phyloP scores from a whole-genome alignment of 2,329 filamentous ascomycete species.

The Beauveria australis region DNA sequence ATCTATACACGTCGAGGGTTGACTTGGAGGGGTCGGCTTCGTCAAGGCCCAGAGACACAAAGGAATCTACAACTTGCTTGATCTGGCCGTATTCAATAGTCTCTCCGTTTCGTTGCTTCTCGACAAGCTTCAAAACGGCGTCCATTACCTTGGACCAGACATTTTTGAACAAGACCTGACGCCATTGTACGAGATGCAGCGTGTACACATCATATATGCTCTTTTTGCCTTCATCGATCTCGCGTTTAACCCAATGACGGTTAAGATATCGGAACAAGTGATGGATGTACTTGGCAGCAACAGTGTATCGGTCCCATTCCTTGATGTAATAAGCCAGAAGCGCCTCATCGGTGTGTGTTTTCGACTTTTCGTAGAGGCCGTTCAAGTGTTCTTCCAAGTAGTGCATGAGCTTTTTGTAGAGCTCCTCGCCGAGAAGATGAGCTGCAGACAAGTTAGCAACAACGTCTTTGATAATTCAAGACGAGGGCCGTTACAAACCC shows the following conservation, averaged over 20 bases:
- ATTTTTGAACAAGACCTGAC: slow-evolving; percentile 76
- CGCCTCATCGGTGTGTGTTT: slow-evolving; percentile 79
- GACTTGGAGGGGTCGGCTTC: slow-evolving; percentile 89
- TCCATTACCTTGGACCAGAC: slow-evolving; percentile 89
- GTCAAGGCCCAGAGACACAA: slow-evolving; percentile 88
- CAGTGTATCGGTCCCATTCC: slow-evolving; percentile 94
- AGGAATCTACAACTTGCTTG: slow-evolving; percentile 93
- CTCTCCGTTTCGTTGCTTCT: slow-evolving; percentile 95
- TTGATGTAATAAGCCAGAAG: slow-evolving; percentile 88
- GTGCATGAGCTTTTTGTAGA: slow-evolving; percentile 83
- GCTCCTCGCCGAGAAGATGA: slow-evolving; percentile 88
- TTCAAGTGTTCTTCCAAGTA: slow-evolving; percentile 75
- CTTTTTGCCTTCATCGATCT: slow-evolving; percentile 98
- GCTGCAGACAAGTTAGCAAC: slow-evolving; percentile 40
- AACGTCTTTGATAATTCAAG: neutral
- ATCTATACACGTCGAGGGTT: slow-evolving; percentile 89
- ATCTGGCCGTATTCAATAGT: slow-evolving; percentile 97
- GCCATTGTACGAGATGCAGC: slow-evolving; percentile 91
- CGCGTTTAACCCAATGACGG: slow-evolving; percentile 96
- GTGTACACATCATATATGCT: slow-evolving; percentile 98
- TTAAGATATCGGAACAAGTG: slow-evolving; percentile 95
- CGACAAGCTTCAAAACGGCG: slow-evolving; percentile 86
- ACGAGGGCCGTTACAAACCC: slow-evolving; percentile 38
- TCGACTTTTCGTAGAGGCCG: slow-evolving; percentile 63
- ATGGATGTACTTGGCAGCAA: slow-evolving; percentile 93